Evolutionary conservation across 176 grass and related monocot species (phyloP), one percentile per base, ranked within the genome.

Genomic region (Alloteropsis semialata): DNA sequence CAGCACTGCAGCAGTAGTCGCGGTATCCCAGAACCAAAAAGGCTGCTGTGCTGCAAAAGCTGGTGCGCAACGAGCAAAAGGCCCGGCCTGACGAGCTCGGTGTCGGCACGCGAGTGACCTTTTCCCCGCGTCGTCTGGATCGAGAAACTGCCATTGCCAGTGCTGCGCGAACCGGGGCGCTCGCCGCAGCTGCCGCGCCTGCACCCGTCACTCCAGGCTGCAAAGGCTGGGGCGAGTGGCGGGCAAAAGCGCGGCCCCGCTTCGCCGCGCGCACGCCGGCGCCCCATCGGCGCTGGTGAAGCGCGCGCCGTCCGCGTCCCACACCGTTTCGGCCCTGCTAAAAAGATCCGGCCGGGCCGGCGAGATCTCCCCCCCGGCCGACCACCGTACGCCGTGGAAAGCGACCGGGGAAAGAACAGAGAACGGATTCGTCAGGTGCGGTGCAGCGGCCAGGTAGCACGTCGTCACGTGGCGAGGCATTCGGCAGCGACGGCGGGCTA

Each of bases 211-310:
- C 27, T 43, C 27, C 28, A 46, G 19, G 17, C 42, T 53, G 75
- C 76, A 64, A 55, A 77, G 67, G 67, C 60, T 5, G 37, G 28
- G 18, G 42, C 72, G 9, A 25, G 79, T 46, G 41, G 72, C 71
- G 63, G 54, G 79, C 73, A 78, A 88, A 83, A 83, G 80, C 80
- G 24, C 18, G 6, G 43, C 33, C 19, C 5, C n/a, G 19, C 66
- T 59, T n/a, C 78, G 30, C 66, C 6, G 61, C 62, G 67, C 71
- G 85, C 71, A 81, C 71, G 85, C 63, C 80, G 43, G 32, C 39
- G 46, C 22, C 36, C 7, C 81, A 55, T 78, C 79, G 86, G 49
- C 39, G 16, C 5, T 5, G 46, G 10, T 9, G 71, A 22, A 5
- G 34, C 51, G 51, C 53, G 8, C 27, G 61, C 72, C 19, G 61